Base-by-base conservation (phyloP, 2,329 filamentous ascomycete species). In the Ascosphaera pollenicola region DNA sequence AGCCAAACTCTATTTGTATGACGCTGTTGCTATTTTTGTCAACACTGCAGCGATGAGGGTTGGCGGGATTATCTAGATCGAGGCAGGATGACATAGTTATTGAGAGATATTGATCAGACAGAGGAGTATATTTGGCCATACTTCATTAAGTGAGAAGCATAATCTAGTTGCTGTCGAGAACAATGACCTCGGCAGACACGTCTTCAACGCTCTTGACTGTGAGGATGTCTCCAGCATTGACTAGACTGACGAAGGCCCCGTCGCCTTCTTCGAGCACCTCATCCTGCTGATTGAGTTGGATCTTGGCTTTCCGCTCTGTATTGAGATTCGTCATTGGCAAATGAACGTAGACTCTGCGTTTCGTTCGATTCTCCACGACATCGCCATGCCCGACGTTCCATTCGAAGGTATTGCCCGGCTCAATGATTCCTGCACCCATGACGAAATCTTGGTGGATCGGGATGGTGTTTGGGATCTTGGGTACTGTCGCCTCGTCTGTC, bases 391-490 rank as follows among this genome's bases (percentile, higher is more conserved):
- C 83, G 16, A 87, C 61, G 7, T 65, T 71, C 70, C 84, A 89
- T 48, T 70, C 67, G 42, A 87, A 85, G 34, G 59, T 66, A 50
- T 65, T 65, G 19, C 68, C 66, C 0, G 78, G 73, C 6, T 64
- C 66, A 40, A 91, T 69, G 41, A 91, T 73, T 5, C 74, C 75
- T 0, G 82, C 82, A 28, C 70, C 73, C 80, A 91, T 89, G 43
- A 78, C 73, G 38, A 91, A 68, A 59, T 92, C 82, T 8, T 82
- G 78, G 53, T 91, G 78, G 40, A 91, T 76, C 6, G 81, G 79
- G 45, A 92, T 91, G 0, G 76, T 77, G n/a, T 63, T 68, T 1
- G 66, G 59, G 16, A 79, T 60, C 2, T 58, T 59, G 0, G 79
- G 73, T 44, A 72, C 66, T 1, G 71, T 75, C 5, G 64, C 69